Evolutionary conservation across 352 stramenopile genomes (phyloP), one percentile per base, ranked within the genome.

Genomic region (Peronospora tabacina): DNA sequence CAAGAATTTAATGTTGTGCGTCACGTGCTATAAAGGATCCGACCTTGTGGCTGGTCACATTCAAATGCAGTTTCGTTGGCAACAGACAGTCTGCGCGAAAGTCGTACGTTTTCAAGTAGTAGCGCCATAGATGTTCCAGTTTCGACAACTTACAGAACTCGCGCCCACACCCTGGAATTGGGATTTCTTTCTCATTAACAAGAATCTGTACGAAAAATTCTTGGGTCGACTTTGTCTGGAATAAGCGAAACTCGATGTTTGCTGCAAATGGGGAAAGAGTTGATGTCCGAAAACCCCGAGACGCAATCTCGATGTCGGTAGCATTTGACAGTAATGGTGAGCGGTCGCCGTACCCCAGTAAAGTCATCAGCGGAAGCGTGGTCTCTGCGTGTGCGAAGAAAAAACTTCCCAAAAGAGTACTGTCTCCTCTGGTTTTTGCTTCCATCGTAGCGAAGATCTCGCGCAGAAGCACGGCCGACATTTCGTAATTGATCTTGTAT

Each of bases 351-450:
- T 75, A 63, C 2, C 72, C 72, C 32, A 83, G 43, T 19, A 83
- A 47, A 11, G 68, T 79, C 58, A 78, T 60, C 28, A 84, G 50
- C 1, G 72, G 72, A 5, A 83, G 54, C 11, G 68, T 70, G 6
- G 72, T 83, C 49, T 83, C 72, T 11, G 72, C 72, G 46, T 83
- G 72, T 0, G 70, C 70, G 26, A 84, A 81, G 44, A 59, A 66
- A 37, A 84, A 79, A 28, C 62, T 66, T 0, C 70, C 72, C 16
- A 44, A 35, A 7, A 67, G 38, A 0, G 24, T 22, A 7, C 15
- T 66, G 8, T 28, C 39, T 0, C 46, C 55, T 4, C 30, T 41
- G 1, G 28, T 24, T 29, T 20, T 47, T 6, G 33, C 49, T 32
- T 26, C 20, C 48, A 84, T 79, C 16, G 40, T 63, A 12, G 17